Conservation (phyloP, 2,329 filamentous ascomycete genomes). For the Ophiostoma triangulosporum region DNA sequence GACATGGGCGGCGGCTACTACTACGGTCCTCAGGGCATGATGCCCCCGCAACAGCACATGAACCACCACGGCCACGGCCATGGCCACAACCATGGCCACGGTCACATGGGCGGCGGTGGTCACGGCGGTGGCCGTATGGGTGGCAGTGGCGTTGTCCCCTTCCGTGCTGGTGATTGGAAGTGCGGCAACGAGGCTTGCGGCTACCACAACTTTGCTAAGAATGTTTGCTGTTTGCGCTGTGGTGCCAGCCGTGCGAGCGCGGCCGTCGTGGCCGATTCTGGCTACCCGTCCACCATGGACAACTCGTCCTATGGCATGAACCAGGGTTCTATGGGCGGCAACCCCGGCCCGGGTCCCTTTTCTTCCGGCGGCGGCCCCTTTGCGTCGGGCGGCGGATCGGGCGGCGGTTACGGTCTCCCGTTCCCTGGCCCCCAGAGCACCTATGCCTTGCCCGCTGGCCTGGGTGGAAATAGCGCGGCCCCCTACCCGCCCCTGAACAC, state of each 20-base stretch:
- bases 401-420: constrained; percentile 58
- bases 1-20: constrained; percentile 54
- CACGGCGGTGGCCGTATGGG: constrained; percentile 62
- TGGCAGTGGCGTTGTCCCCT: constrained; percentile 78
- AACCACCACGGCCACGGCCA: constrained; percentile 39
- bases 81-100: constrained; percentile 30
- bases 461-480: constrained; percentile 63
- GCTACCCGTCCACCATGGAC: constrained; percentile 84
- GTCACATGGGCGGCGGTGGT: constrained; percentile 52
- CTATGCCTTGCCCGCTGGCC: constrained; percentile 75
- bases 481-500: constrained; percentile 75
- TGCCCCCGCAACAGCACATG: constrained; percentile 61
- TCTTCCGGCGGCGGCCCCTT: constrained; percentile 34
- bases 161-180: constrained; percentile 98
- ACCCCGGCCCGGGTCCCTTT: constrained; percentile 52
- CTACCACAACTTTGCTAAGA: constrained; percentile 99
- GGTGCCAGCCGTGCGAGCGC: constrained; percentile 89
- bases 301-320: constrained; percentile 71
- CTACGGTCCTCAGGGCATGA: constrained; percentile 62
- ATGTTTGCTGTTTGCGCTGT: constrained; percentile 92
- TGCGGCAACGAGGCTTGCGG: constrained; percentile 94
- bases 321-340: constrained; percentile 75
- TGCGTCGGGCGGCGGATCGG: constrained; percentile 35
- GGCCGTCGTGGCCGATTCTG: constrained; percentile 86
- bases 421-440: constrained; percentile 80